Evolutionary conservation across 495 filamentous ascomycete species (phyloP).

Genomic region (Xylaria venustula): DNA sequence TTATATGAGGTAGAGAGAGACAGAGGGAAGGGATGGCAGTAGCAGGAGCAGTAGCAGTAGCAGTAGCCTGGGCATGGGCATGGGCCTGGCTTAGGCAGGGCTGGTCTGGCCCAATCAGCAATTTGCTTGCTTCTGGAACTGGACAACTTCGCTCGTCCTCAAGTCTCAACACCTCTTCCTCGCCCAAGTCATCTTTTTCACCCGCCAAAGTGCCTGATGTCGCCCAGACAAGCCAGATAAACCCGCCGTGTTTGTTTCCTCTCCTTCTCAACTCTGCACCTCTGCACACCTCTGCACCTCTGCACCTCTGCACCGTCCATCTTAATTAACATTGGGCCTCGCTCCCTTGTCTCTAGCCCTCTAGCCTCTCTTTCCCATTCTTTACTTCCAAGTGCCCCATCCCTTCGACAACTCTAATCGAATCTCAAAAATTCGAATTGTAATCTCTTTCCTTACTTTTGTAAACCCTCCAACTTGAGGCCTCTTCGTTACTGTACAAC

Average conservation of each 20-base stretch:
- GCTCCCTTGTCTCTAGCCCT: not conserved
- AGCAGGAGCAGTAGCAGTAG: not conserved
- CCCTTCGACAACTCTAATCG: not conserved
- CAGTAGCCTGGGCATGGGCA: not conserved
- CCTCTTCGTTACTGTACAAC: too few relatives aligned
- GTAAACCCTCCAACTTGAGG: too few relatives aligned
- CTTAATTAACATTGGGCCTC: too few relatives aligned
- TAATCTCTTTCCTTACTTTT: not conserved
- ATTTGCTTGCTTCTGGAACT: conserved; percentile 16
- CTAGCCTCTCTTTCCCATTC: not conserved
- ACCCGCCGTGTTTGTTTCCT: too few relatives aligned
- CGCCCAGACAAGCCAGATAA: too few relatives aligned
- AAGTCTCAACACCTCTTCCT: conserved; percentile 12
- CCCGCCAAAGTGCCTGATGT: not conserved
- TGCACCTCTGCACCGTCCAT: too few relatives aligned
- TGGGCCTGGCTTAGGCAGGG: conserved; percentile 2
- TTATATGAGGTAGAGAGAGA: not conserved
- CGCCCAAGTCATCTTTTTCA: conserved; percentile 2
- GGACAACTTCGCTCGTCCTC: conserved; percentile 6
- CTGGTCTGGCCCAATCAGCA: conserved; percentile 13
- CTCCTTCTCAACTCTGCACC: too few relatives aligned
- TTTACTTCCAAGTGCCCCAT: not conserved
- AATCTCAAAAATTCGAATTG: not conserved
- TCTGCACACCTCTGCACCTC: too few relatives aligned
- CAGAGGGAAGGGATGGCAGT: not conserved